phyloP scores from a whole-genome alignment of 2,329 filamentous ascomycete species.

The Leptographium lundbergii region DNA sequence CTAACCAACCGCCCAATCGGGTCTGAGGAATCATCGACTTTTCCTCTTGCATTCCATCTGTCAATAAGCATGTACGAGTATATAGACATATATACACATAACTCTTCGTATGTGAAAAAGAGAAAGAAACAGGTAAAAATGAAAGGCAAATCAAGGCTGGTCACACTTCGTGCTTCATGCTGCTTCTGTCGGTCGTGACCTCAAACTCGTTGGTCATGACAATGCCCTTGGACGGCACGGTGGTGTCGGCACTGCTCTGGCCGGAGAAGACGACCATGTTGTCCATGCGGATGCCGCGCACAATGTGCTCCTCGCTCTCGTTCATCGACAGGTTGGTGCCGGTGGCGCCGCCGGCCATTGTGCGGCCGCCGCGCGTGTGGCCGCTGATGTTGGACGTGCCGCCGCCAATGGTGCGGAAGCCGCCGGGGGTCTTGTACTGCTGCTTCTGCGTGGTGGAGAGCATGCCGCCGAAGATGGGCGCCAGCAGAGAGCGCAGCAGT shows the following conservation, averaged over 20 bases:
- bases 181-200: conserved; percentile 22
- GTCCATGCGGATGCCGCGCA: conserved; percentile 28
- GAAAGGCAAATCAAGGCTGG: no score
- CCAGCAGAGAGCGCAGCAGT: conserved; percentile 24
- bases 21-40: no score
- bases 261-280: conserved; percentile 21
- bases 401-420: conserved; percentile 27
- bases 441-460: conserved; percentile 22
- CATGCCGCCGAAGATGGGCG: conserved; percentile 22
- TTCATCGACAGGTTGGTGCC: conserved; percentile 9
- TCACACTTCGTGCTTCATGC: conserved; percentile 39
- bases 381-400: conserved; percentile 20
- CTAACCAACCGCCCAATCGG: no score
- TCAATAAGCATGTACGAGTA: no score
- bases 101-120: no score
- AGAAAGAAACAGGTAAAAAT: not conserved
- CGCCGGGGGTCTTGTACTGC: conserved; percentile 17
- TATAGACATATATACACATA: no score
- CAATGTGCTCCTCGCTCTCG: conserved; percentile 30
- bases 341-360: conserved; percentile 23
- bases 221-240: conserved; percentile 18
- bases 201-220: conserved; percentile 29
- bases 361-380: conserved; percentile 21
- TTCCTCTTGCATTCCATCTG: no score
- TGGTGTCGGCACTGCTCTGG: conserved; percentile 4